Evolutionary conservation across 2,329 filamentous ascomycete species (phyloP).

Genomic region (Trichoderma sp.): DNA sequence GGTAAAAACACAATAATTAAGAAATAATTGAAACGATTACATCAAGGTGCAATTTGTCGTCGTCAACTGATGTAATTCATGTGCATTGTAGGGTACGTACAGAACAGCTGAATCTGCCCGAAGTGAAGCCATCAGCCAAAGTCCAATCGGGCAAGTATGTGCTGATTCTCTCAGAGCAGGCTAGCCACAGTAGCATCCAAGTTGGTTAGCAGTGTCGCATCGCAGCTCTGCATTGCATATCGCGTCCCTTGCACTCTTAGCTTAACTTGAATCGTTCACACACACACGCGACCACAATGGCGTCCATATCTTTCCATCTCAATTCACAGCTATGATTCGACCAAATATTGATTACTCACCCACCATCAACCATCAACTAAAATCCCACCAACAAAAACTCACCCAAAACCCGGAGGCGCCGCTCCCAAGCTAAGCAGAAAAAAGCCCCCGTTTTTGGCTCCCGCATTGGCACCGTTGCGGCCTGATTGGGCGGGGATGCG

Average conservation of each 20-base stretch:
- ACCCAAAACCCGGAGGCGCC: neutral
- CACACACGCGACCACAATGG: no score
- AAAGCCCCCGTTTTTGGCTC: neutral
- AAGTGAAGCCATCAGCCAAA: neutral
- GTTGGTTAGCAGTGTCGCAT: neutral
- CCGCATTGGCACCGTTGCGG: neutral
- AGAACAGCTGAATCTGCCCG: neutral
- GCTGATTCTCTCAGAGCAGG: neutral
- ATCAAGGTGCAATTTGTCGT: no score
- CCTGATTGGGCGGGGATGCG: conserved; percentile 4
- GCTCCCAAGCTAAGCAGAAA: neutral
- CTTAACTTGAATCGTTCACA: no score
- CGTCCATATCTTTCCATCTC: no score
- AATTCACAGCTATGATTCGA: neutral
- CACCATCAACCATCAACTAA: neutral
- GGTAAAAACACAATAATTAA: neutral
- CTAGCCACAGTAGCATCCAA: neutral
- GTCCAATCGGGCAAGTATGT: neutral
- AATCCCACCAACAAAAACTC: neutral
- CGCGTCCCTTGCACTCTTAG: neutral
- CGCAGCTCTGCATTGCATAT: neutral
- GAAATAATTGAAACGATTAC: neutral
- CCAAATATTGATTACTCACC: neutral
- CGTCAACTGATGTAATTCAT: neutral
- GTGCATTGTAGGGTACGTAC: neutral